phyloP scores from a whole-genome alignment of 305 asterid genomes.

The Striga hermonthica region DNA sequence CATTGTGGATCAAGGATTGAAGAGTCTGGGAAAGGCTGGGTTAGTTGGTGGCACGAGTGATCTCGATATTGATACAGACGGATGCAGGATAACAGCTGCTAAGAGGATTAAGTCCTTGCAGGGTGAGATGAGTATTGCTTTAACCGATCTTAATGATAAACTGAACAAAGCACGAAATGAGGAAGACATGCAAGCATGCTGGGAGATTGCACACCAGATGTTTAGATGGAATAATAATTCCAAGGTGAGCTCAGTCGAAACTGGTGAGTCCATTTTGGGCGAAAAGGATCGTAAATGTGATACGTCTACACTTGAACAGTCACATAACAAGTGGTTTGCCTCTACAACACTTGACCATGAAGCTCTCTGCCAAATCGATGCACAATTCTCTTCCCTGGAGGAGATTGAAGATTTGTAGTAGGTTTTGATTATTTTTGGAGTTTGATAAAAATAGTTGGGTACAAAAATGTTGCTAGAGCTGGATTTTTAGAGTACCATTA shows the following conservation, averaged over 20 bases:
- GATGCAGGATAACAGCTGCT: constrained; percentile 38
- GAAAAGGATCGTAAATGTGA: constrained; percentile 33
- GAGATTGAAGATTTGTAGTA: constrained; percentile 60
- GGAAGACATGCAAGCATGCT: constrained; percentile 69
- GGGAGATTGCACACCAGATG: constrained; percentile 52
- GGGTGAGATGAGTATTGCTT: constrained; percentile 48
- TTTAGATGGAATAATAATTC: constrained; percentile 33
- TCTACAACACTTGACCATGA: constrained; percentile 44
- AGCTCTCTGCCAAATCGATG: constrained; percentile 46
- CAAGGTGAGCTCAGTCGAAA: constrained; percentile 31
- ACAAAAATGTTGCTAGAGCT: no score
- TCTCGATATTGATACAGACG: constrained; percentile 43
- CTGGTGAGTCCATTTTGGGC: constrained; percentile 25
- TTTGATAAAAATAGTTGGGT: neutral
- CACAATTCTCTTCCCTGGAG: constrained; percentile 60
- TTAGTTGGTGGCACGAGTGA: constrained; percentile 35
- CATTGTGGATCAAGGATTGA: constrained; percentile 70
- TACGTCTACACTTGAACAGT: constrained; percentile 24
- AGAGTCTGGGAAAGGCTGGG: constrained; percentile 49
- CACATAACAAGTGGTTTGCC: constrained; percentile 49
- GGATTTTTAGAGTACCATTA: no score
- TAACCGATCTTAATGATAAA: constrained; percentile 65
- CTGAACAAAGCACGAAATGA: constrained; percentile 66
- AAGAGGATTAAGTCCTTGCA: constrained; percentile 51
- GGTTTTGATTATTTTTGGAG: constrained; percentile 21